A percentile compares a stretch with the other conserved stretches of the same genome.
Evolutionary conservation across 164 flowering plant species (phyloP).

Genomic region (Platanus orientalis): DNA sequence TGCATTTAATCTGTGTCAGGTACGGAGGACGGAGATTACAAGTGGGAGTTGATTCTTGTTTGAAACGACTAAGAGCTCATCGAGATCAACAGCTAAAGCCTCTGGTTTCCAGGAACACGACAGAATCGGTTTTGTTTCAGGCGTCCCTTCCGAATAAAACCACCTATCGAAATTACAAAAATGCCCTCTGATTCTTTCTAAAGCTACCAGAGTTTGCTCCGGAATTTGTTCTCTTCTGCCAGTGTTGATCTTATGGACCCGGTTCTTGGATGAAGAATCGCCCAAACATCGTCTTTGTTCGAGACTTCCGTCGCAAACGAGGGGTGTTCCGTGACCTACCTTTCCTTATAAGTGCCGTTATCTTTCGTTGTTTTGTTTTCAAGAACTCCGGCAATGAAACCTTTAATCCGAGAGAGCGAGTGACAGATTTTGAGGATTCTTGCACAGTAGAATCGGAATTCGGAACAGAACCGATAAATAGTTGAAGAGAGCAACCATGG

Average conservation of each 20-base stretch:
- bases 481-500: conserved; percentile 27
- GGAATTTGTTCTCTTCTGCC: too few species aligned
- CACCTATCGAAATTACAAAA: neutral
- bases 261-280: too few species aligned
- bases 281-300: too few species aligned
- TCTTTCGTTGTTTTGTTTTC: conserved; percentile 11
- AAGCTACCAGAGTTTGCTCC: too few species aligned
- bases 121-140: neutral
- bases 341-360: conserved; percentile 13
- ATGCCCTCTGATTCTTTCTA: neutral
- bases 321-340: neutral
- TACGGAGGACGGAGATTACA: conserved; percentile 14
- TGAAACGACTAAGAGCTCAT: conserved; percentile 1
- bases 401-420: conserved; percentile 1
- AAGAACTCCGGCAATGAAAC: neutral
- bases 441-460: neutral
- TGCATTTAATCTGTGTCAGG: neutral
- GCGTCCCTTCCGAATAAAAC: too few species aligned
- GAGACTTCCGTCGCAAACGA: neutral
- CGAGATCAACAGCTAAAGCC: conserved; percentile 1
- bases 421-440: neutral
- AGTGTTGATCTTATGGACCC: too few species aligned
- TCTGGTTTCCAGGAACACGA: conserved; percentile 15
- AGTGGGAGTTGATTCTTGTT: conserved; percentile 4
- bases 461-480: neutral